Conservation (phyloP, 1,139 yeast genomes). For the Saccharomycopsis phalli region DNA sequence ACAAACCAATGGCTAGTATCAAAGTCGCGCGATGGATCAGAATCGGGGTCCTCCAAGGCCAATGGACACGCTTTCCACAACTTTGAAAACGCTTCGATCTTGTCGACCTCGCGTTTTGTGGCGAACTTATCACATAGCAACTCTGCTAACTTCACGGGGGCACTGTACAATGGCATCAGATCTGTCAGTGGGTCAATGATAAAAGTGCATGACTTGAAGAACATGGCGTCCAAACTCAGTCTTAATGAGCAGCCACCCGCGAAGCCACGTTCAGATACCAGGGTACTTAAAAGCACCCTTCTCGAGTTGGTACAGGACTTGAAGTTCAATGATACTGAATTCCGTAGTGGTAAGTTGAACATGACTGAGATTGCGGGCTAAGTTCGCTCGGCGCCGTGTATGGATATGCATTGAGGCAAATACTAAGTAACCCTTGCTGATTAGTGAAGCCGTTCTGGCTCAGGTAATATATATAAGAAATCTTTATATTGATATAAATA, state of each 20-base stretch:
- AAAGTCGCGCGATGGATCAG: background rate
- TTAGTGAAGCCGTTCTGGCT: no score
- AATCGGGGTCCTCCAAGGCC: background rate
- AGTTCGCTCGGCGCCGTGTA: background rate
- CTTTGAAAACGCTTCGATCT: conserved; percentile 1
- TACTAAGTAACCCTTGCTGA: no score
- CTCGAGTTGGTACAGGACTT: conserved; percentile 5
- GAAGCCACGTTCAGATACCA: background rate
- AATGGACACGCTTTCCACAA: background rate
- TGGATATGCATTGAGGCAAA: no score
- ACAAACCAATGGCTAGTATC: conserved; percentile 16
- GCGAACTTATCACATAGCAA: conserved; percentile 8
- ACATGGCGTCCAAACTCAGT: conserved; percentile 1
- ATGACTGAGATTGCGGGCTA: background rate
- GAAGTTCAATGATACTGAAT: conserved; percentile 4
- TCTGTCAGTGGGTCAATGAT: conserved; percentile 1
- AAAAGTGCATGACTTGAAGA: conserved; percentile 14
- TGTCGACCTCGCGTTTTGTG: conserved; percentile 1
- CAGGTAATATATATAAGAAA: no score
- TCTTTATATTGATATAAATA: no score
- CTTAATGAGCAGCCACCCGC: background rate
- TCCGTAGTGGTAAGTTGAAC: conserved; percentile 1
- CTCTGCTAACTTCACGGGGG: background rate
- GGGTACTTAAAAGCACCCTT: background rate
- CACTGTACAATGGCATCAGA: conserved; percentile 1